A percentile compares a stretch with the other conserved stretches of the same genome.
These are phyloP conservation scores for Phytopythium sindhum DNA, from an alignment of 352 stramenopile species.

Conservation along the genomic window DNA sequence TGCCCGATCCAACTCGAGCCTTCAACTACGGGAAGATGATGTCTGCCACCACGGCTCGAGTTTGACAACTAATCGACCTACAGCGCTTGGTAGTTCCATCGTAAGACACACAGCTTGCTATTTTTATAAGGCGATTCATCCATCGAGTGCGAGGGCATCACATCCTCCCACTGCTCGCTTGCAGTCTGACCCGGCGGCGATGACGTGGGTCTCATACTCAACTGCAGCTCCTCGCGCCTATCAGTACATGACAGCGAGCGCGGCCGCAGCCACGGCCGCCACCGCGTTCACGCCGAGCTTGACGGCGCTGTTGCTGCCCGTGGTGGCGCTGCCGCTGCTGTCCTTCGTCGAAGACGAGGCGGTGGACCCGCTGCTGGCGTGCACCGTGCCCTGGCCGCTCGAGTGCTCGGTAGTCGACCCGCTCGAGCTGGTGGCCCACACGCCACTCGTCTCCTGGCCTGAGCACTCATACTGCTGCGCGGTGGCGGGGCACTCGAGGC, in stretches of 20 bases:
- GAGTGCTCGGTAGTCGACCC: constrained; percentile 8
- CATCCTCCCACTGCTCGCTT: not conserved
- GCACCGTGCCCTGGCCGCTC: constrained; percentile 1
- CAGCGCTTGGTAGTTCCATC: not conserved
- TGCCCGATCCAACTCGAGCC: too few relatives aligned
- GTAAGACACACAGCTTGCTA: not conserved
- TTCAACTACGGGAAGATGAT: too few relatives aligned
- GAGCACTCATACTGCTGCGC: constrained; percentile 32
- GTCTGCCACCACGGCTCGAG: too few relatives aligned
- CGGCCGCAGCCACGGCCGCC: constrained; percentile 2
- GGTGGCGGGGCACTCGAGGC: constrained; percentile 19
- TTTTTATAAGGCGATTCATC: not conserved
- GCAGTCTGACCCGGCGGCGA: not conserved
- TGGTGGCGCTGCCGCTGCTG: constrained; percentile 3
- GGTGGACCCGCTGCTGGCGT: constrained; percentile 7
- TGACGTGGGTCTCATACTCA: not conserved
- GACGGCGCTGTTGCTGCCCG: constrained; percentile 10
- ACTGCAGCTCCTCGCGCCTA: not conserved
- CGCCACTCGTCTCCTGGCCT: constrained; percentile 34
- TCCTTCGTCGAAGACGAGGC: not conserved
- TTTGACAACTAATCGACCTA: too few relatives aligned
- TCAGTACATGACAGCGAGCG: constrained; percentile 1
- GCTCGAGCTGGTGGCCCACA: constrained; percentile 27
- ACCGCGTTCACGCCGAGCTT: constrained; percentile 1
- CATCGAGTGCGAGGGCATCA: not conserved